Conservation (phyloP, 257 asterid species). For the Gynochthodes officinalis region DNA sequence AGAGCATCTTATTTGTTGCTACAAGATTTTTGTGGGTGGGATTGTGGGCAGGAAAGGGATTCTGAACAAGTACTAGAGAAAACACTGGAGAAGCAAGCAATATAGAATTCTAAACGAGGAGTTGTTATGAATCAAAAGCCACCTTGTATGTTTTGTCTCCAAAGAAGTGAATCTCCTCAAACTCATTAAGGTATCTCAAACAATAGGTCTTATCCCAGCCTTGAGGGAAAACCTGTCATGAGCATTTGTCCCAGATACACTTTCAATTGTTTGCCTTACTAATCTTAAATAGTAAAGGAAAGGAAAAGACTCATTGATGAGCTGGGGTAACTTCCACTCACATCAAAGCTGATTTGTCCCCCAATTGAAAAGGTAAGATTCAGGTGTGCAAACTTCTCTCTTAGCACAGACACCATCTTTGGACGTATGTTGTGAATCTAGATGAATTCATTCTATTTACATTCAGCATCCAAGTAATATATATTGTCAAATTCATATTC, state of each 20-base stretch:
- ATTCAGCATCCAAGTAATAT: constrained; percentile 13
- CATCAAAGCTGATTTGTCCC: constrained; percentile 98
- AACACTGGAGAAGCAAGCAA: not conserved
- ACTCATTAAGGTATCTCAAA: constrained; percentile 81
- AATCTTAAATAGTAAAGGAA: not conserved
- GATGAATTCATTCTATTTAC: constrained; percentile 19
- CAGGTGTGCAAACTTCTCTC: constrained; percentile 75
- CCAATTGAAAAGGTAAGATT: constrained; percentile 87
- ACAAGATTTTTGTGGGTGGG: not conserved
- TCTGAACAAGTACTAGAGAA: not conserved
- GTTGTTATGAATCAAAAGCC: constrained; percentile 8
- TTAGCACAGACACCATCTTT: constrained; percentile 77
- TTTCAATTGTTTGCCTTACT: not conserved
- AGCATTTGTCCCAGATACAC: constrained; percentile 2
- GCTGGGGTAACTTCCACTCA: constrained; percentile 32
- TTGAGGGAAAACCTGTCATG: constrained; percentile 75
- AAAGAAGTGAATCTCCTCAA: constrained; percentile 83
- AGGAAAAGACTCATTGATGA: not conserved
- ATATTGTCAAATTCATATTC: constrained; percentile 9
- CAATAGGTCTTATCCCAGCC: constrained; percentile 99
- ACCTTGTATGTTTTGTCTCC: constrained; percentile 99
- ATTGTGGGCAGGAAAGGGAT: not conserved
- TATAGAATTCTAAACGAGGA: too few species aligned
- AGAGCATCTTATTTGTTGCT: not conserved
- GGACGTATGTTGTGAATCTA: constrained; percentile 81